Base-by-base conservation (phyloP, 1,284 basidiomycete genomes). In the Thecaphora thlaspeos region DNA sequence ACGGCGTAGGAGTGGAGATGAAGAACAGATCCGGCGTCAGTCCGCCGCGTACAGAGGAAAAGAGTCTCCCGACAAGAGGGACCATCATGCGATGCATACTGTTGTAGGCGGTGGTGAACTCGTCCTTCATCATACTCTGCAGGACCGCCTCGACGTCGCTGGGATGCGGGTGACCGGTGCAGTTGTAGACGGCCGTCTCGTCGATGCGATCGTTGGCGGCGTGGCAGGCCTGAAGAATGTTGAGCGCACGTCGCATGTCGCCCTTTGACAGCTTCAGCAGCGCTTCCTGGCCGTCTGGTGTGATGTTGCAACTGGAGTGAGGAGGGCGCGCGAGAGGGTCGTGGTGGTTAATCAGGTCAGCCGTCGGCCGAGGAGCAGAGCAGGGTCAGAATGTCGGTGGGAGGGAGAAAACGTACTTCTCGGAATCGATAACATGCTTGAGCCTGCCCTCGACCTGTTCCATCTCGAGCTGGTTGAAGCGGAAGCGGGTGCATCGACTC, bases 181-280 rank as follows among this genome's bases (percentile, higher is more conserved):
- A 98, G 62, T 88, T 90, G 79, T 98, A 99, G 18, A 99, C 87
- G 56, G 94, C 91, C 0, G 86, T 86, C 79, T 96, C 92, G 66
- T 91, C 89, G 30, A 88, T 87, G 18, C 53, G 41, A 41, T 93
- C 90, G 61, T 95, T 96, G 2, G 94, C 95, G 17, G 95, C 93
- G 78, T 97, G 91, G 73, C 94, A 98, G 2, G 95, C 95, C 72
- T 99, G 94, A 11, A 98, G 82, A 36, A 99, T 88, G 75, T 96
- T 98, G 40, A 99, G 82, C 1, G 93, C 94, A 48, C 95, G 83
- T 61, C 95, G 87, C 95, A 99, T 99, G 78, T 99, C 95, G 24
- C 95, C 95, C 67, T 87, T 88, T 0, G 91, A 92, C 10, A 99
- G 84, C 77, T 90, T 95, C 40, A 98, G 82, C 34, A 99, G 81